These are phyloP conservation scores for Xylaria sp. DNA, from an alignment of 2,329 filamentous ascomycete genomes.

Conservation along the genomic window DNA sequence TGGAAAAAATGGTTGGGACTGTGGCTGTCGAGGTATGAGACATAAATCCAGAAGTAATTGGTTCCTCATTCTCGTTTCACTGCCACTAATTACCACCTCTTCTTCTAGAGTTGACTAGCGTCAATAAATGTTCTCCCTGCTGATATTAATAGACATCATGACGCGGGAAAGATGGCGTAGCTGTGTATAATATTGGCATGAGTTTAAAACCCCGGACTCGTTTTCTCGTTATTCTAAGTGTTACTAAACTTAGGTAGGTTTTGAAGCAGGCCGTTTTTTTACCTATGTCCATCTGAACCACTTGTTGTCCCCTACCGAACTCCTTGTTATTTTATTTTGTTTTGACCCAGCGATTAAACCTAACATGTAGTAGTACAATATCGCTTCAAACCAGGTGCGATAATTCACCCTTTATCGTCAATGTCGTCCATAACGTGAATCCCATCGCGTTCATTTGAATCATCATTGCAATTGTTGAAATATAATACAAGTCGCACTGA, in stretches of 20 bases:
- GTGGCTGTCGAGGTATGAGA: background rate
- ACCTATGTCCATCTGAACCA: constrained; percentile 3
- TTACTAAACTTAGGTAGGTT: background rate
- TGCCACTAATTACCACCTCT: background rate
- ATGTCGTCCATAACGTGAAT: constrained; percentile 18
- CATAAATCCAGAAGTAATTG: constrained; percentile 1
- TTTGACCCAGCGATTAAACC: background rate
- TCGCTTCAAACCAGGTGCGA: background rate
- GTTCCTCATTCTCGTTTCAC: background rate
- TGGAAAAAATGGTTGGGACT: background rate
- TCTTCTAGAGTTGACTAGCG: background rate
- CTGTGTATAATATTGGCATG: too few species aligned
- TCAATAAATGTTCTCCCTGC: background rate
- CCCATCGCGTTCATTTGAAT: constrained; percentile 13
- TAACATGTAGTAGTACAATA: constrained; percentile 24
- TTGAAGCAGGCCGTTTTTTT: background rate
- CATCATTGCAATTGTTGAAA: constrained; percentile 12
- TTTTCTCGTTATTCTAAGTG: background rate
- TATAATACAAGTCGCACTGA: constrained; percentile 29
- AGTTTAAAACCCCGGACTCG: background rate
- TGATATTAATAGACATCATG: background rate
- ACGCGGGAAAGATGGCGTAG: background rate
- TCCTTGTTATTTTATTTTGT: constrained; percentile 7
- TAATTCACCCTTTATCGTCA: constrained; percentile 19
- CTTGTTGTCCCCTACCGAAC: background rate